Evolutionary conservation across 257 asterid genomes (phyloP).

Genomic region (Jacaranda mimosifolia): DNA sequence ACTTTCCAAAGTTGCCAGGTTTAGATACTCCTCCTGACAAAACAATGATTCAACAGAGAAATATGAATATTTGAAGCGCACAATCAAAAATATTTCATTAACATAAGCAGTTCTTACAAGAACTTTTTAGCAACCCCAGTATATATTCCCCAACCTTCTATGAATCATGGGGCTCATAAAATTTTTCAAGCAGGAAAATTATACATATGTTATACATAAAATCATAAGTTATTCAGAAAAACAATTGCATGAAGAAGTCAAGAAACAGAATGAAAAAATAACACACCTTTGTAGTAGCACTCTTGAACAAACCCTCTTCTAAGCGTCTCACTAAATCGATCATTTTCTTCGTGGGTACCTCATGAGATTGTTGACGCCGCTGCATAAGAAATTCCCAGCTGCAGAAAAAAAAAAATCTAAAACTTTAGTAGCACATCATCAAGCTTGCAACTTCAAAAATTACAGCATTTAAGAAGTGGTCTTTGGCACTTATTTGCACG

Average conservation of each 20-base stretch:
- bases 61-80: constrained; percentile 12
- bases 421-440: constrained; percentile 31
- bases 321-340: constrained; percentile 78
- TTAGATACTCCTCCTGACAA: constrained; percentile 85
- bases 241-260: constrained; percentile 21
- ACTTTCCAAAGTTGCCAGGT: constrained; percentile 72
- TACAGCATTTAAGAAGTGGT: constrained; percentile 7
- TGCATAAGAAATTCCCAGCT: constrained; percentile 71
- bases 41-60: constrained; percentile 32
- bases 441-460: constrained; percentile 6
- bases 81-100: constrained; percentile 23
- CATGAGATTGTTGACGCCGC: constrained; percentile 64
- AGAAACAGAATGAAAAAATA: constrained; percentile 8
- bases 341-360: constrained; percentile 55
- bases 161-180: constrained; percentile 18
- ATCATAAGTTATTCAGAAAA: constrained; percentile 3
- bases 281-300: constrained; percentile 75
- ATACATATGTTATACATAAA: constrained; percentile 17
- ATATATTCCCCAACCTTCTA: constrained; percentile 5
- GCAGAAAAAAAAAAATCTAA: constrained; percentile 45
- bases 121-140: constrained; percentile 12
- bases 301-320: constrained; percentile 82
- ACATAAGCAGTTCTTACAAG: neutral
- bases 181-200: neutral
- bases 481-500: neutral